phyloP scores from a whole-genome alignment of 257 asterid genomes.

The Striga asiatica region DNA sequence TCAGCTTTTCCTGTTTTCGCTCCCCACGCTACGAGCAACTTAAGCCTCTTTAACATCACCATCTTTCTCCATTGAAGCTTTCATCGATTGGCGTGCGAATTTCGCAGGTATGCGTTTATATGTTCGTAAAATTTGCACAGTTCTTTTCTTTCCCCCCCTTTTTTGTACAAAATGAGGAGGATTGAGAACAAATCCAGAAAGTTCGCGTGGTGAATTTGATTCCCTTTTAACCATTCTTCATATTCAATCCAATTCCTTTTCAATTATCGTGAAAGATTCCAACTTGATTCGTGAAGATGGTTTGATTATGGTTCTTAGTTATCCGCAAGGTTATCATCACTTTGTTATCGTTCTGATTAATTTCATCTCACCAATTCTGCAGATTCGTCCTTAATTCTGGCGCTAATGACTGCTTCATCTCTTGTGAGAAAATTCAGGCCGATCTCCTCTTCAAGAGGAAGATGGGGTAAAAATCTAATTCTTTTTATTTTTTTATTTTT shows the following conservation, averaged over 20 bases:
- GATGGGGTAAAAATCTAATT: conserved; percentile 18
- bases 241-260: neutral
- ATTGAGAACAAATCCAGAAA: neutral
- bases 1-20: neutral
- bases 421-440: conserved; percentile 19
- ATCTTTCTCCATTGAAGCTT: neutral
- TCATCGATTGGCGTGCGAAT: neutral
- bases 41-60: neutral
- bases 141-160: neutral
- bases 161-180: neutral
- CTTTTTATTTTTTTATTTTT: neutral
- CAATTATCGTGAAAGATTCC: no score
- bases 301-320: neutral
- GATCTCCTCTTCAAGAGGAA: conserved; percentile 19
- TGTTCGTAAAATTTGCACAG: neutral
- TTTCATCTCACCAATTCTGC: neutral
- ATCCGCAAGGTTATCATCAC: neutral
- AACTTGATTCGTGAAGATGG: neutral
- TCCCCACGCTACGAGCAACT: neutral
- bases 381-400: neutral
- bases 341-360: neutral
- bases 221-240: neutral
- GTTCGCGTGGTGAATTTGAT: neutral
- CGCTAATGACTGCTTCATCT: conserved; percentile 9
- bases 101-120: neutral